phyloP scores from a whole-genome alignment of 1,284 basidiomycete species.

The Cerioporus squamosus region DNA sequence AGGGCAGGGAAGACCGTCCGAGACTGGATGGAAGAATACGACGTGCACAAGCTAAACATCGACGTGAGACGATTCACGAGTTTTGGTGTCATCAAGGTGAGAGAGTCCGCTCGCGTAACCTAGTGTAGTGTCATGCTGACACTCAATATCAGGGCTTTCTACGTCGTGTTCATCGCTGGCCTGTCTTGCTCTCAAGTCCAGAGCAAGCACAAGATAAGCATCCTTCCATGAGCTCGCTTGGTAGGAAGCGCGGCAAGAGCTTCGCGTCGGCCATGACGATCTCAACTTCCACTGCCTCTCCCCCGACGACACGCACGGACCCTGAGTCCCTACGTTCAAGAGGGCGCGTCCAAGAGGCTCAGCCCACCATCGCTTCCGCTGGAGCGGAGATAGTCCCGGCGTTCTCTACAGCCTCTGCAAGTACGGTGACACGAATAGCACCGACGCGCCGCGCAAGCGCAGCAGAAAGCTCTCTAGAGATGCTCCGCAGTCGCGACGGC shows the following conservation, averaged over 20 bases:
- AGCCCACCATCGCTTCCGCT: conserved; percentile 29
- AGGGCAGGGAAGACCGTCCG: conserved; percentile 83
- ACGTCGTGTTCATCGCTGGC: conserved; percentile 91
- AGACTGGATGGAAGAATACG: conserved; percentile 88
- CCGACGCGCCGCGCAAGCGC: conserved; percentile 32
- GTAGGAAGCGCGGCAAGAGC: conserved; percentile 28
- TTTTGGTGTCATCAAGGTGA: conserved; percentile 98
- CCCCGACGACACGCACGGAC: conserved; percentile 10
- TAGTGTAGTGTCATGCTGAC: neutral
- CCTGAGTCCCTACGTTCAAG: conserved; percentile 17
- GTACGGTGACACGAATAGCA: conserved; percentile 9
- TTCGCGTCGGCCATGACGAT: conserved; percentile 12
- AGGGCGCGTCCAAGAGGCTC: conserved; percentile 29
- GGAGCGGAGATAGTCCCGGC: conserved; percentile 29
- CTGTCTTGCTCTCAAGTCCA: conserved; percentile 58
- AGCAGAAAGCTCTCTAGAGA: conserved; percentile 42
- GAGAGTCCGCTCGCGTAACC: neutral
- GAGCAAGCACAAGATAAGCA: conserved; percentile 15
- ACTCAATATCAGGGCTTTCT: conserved; percentile 77
- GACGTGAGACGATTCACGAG: conserved; percentile 95
- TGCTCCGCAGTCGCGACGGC: conserved; percentile 31
- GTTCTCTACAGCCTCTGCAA: conserved; percentile 3
- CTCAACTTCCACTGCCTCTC: conserved; percentile 20
- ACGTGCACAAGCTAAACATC: conserved; percentile 75
- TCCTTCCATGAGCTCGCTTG: conserved; percentile 17